These are phyloP conservation scores for Taphrina sp. DNA, from an alignment of 1,139 yeast species.

Conservation along the genomic window DNA sequence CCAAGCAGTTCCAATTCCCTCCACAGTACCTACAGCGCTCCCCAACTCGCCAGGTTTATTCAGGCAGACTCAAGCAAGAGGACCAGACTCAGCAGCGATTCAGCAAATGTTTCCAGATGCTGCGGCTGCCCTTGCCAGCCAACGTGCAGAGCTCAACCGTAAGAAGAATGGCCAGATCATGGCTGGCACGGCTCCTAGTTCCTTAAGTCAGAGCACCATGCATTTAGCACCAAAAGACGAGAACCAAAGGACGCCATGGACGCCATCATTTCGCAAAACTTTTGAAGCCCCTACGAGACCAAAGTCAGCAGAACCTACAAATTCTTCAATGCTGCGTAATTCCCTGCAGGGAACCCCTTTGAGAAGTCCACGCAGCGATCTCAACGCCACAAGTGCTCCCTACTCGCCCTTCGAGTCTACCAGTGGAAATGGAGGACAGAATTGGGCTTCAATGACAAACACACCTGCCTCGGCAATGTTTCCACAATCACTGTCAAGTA, in stretches of 20 bases:
- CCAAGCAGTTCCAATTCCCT: constrained; percentile 5
- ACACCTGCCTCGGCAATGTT: constrained; percentile 36
- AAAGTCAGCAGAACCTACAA: constrained; percentile 29
- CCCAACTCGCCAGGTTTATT: constrained; percentile 20
- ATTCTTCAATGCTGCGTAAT: constrained; percentile 1
- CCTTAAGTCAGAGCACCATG: constrained; percentile 6
- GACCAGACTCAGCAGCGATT: constrained; percentile 22
- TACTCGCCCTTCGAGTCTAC: constrained; percentile 36
- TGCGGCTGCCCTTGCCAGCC: constrained; percentile 33
- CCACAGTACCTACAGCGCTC: background rate
- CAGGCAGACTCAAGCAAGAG: background rate
- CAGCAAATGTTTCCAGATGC: constrained; percentile 34
- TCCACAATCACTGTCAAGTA: constrained; percentile 11
- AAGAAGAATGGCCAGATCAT: constrained; percentile 19
- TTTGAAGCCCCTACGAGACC: constrained; percentile 19
- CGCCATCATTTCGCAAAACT: constrained; percentile 18
- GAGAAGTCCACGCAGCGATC: constrained; percentile 16
- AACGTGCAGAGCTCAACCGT: constrained; percentile 30
- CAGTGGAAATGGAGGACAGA: too few relatives aligned
- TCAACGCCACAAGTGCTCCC: constrained; percentile 25
- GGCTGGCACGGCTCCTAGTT: constrained; percentile 1
- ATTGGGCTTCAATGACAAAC: constrained; percentile 39
- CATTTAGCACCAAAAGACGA: constrained; percentile 19
- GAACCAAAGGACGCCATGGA: constrained; percentile 28
- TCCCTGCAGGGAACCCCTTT: constrained; percentile 16